Percentiles rank a stretch among this genome's conserved stretches.
Conservation (phyloP, 1,284 basidiomycete genomes). For the Porogramme epimiltina region DNA sequence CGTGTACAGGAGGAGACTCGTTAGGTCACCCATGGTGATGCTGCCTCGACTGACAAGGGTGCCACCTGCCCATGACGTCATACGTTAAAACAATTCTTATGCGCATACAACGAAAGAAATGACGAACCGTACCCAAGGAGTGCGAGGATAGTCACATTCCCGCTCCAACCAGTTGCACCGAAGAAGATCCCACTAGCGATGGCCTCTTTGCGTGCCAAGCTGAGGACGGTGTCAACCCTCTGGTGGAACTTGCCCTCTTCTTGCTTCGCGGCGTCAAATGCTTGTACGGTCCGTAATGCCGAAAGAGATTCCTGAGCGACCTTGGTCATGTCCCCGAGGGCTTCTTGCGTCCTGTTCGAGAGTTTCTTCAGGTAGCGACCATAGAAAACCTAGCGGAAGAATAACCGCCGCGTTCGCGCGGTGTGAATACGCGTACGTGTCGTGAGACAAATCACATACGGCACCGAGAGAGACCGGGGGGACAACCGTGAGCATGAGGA, state of each 20-base stretch:
- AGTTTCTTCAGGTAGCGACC: constrained; percentile 93
- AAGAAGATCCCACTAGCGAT: constrained; percentile 92
- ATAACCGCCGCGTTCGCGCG: neutral
- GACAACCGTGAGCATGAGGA: constrained; percentile 92
- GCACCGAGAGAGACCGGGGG: constrained; percentile 96
- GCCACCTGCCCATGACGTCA: constrained; percentile 58
- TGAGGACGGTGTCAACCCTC: constrained; percentile 71
- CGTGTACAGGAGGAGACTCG: constrained; percentile 90
- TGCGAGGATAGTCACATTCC: constrained; percentile 90
- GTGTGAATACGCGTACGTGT: neutral
- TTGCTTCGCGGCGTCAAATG: constrained; percentile 79
- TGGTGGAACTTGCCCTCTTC: constrained; percentile 75
- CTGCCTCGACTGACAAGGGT: constrained; percentile 85
- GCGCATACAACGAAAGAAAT: neutral
- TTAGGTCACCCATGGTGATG: constrained; percentile 91
- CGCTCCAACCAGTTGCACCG: constrained; percentile 91
- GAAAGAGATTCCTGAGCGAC: constrained; percentile 90
- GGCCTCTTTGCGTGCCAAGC: constrained; percentile 86
- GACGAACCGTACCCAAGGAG: constrained; percentile 84
- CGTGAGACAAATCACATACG: constrained; percentile 45
- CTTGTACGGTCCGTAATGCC: constrained; percentile 92
- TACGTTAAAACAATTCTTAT: neutral
- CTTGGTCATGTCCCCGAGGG: constrained; percentile 94
- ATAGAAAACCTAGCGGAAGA: constrained; percentile 75
- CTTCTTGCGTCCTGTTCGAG: constrained; percentile 91